Conservation (phyloP, 2,329 filamentous ascomycete species). For the Xylariomycetidae sp. region DNA sequence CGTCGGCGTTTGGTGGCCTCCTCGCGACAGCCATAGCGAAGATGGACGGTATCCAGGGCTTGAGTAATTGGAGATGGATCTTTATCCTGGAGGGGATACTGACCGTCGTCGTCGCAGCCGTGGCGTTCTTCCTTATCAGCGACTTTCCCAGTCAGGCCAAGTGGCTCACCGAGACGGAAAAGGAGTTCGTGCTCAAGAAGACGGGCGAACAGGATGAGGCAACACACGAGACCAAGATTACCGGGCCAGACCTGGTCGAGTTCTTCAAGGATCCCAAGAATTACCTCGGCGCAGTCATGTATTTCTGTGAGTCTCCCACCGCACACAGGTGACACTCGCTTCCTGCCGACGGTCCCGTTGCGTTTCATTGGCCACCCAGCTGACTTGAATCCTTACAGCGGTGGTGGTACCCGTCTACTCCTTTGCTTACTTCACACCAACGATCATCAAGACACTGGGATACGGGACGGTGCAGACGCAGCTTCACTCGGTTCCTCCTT, state of each 20-base stretch:
- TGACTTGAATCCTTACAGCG: neutral
- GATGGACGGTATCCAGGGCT: constrained; percentile 38
- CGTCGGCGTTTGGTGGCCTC: constrained; percentile 56
- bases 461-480: constrained; percentile 5
- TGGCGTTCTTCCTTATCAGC: constrained; percentile 23
- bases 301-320: constrained; percentile 21
- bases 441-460: constrained; percentile 5
- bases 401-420: constrained; percentile 1
- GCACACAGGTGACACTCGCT: too few relatives aligned
- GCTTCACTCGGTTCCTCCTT: constrained; percentile 6
- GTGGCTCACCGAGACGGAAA: constrained; percentile 23
- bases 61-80: constrained; percentile 57
- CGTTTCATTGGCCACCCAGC: too few relatives aligned
- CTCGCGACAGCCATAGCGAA: constrained; percentile 46
- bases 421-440: constrained; percentile 6
- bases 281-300: constrained; percentile 15
- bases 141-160: constrained; percentile 15
- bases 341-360: too few relatives aligned
- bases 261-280: constrained; percentile 9
- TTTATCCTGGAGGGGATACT: constrained; percentile 48
- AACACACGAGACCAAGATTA: constrained; percentile 2
- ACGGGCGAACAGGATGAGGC: constrained; percentile 2
- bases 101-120: constrained; percentile 24
- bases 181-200: constrained; percentile 20
- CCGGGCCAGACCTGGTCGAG: constrained; percentile 3